Base-by-base conservation (phyloP, 208 protist genomes). In the Naegleria gruberi region DNA sequence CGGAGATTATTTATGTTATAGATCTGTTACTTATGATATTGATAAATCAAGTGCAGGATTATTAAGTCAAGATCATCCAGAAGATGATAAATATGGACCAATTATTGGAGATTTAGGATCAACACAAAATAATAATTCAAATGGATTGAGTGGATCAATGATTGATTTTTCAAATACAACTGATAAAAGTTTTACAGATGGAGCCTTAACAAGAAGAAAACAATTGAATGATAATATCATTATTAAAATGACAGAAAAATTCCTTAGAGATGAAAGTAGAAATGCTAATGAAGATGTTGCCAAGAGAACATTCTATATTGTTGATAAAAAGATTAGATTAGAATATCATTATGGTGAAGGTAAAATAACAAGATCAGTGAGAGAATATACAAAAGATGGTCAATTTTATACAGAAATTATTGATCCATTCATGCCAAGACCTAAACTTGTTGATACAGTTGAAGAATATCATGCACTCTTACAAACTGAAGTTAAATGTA, bases 231-330 rank as follows among this genome's bases (percentile, higher is more conserved):
- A 77, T 37, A 12, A 7, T 0, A 37, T 77, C 6, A 87, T 87
- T 40, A 43, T 87, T 23, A 87, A 87, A 55, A 87, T 87, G 83
- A 87, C 83, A 19, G 83, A 87, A 55, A 87, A 87, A 55, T 87
- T 87, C 43, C 7, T 23, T 23, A 46, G 83, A 40, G 34, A 87
- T 55, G 44, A 55, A 46, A 34, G 15, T 17, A 87, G 55, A 87
- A 34, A n/a, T 15, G 83, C 83, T 6, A 87, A 87, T 87, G 43
- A 87, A 55, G 83, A 87, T 87, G 83, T 87, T 41, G 83, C 83
- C 0, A 87, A 37, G 40, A 87, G 83, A 55, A 87, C 44, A 4
- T 87, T 87, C n/a, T 55, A 55, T 41, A 17, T 55, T 44, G 17
- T 41, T 5, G 44, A 87, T 15, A 87, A 87, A 10, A 87, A 40